phyloP scores from a whole-genome alignment of 345 rosid species.

The Dovyalis caffra region DNA sequence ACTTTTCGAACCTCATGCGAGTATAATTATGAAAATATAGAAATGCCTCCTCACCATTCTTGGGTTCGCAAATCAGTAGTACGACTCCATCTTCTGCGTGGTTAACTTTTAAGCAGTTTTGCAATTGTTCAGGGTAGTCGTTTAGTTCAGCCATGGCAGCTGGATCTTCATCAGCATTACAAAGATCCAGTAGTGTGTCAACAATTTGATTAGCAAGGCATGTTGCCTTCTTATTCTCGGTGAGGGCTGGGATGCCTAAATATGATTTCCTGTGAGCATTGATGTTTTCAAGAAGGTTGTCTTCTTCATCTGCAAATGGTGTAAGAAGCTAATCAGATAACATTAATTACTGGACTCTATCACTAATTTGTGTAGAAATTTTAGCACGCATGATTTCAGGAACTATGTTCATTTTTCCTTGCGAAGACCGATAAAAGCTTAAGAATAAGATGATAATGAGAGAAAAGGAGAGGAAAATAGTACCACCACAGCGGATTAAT shows the following conservation, averaged over 20 bases:
- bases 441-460: no score
- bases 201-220: slow-evolving; percentile 62
- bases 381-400: no score
- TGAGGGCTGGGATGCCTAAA: slow-evolving; percentile 36
- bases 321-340: no score
- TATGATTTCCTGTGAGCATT: slow-evolving; percentile 53
- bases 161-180: not conserved
- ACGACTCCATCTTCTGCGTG: not conserved
- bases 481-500: no score
- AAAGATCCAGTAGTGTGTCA: slow-evolving; percentile 27
- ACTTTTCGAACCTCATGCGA: slow-evolving; percentile 39
- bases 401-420: no score
- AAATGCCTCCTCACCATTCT: not conserved
- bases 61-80: not conserved
- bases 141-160: not conserved
- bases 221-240: slow-evolving; percentile 51
- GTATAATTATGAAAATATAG: slow-evolving; percentile 49
- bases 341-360: no score
- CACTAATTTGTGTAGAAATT: no score
- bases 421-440: no score
- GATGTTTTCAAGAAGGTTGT: slow-evolving; percentile 63
- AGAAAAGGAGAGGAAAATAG: no score
- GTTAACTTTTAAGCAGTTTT: not conserved
- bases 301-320: slow-evolving; percentile 24
- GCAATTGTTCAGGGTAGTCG: not conserved